Conservation (phyloP, 2,329 filamentous ascomycete genomes). For the Lachnellula occidentalis region DNA sequence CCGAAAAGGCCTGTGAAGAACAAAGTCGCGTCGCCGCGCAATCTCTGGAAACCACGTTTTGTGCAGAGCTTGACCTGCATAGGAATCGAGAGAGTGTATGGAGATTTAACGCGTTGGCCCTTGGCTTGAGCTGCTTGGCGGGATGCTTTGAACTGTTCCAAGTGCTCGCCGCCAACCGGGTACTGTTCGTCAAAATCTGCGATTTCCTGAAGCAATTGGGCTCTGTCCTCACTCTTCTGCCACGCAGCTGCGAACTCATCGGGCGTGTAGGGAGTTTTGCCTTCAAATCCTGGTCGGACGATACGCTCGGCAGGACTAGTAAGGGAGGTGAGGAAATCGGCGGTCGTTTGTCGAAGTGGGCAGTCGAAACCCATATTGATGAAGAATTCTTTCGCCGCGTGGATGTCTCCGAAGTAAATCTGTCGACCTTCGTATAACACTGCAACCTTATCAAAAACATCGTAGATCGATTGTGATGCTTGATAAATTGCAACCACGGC, state of each 20-base stretch:
- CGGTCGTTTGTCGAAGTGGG: slow-evolving; percentile 46
- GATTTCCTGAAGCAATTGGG: slow-evolving; percentile 36
- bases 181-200: slow-evolving; percentile 23
- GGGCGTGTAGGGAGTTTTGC: slow-evolving; percentile 58
- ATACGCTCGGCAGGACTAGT: slow-evolving; percentile 49
- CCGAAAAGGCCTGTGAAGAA: slow-evolving; percentile 43
- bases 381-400: slow-evolving; percentile 60
- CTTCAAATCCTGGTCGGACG: slow-evolving; percentile 52
- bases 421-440: slow-evolving; percentile 73
- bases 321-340: slow-evolving; percentile 75
- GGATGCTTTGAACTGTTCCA: slow-evolving; percentile 37
- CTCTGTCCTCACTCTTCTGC: slow-evolving; percentile 40
- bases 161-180: slow-evolving; percentile 42
- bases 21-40: slow-evolving; percentile 69
- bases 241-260: slow-evolving; percentile 61
- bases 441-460: slow-evolving; percentile 69
- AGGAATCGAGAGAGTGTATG: slow-evolving; percentile 71
- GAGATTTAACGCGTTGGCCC: slow-evolving; percentile 60
- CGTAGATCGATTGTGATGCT: slow-evolving; percentile 62
- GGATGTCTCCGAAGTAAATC: slow-evolving; percentile 66
- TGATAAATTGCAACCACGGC: slow-evolving; percentile 68
- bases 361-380: slow-evolving; percentile 67
- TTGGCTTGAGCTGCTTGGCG: slow-evolving; percentile 29
- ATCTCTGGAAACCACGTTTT: slow-evolving; percentile 71
- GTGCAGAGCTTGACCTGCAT: slow-evolving; percentile 81